phyloP scores from a whole-genome alignment of 2,329 filamentous ascomycete genomes.

The Colletotrichum tamarilloi region DNA sequence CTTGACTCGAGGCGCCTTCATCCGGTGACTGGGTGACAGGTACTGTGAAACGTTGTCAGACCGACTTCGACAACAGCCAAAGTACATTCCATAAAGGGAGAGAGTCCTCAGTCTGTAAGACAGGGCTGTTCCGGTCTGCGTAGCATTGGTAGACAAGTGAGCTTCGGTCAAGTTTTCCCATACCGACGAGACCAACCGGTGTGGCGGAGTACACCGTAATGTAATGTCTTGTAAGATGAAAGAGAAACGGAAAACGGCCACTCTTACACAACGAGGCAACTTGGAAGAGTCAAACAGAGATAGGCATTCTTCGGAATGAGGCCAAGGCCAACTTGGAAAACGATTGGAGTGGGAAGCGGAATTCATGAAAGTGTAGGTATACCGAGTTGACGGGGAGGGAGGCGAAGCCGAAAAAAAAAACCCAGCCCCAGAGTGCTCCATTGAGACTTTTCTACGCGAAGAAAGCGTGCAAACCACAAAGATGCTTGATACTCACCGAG shows the following conservation, averaged over 20 bases:
- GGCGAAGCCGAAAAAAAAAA: neutral
- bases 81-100: neutral
- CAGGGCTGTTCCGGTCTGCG: neutral
- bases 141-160: neutral
- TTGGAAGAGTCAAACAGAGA: neutral
- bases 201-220: neutral
- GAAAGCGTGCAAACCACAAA: neutral
- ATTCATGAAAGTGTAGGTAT: neutral
- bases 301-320: neutral
- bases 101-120: neutral
- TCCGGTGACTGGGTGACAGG: no score
- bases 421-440: neutral
- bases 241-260: neutral
- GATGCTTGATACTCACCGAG: neutral
- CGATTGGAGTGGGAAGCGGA: neutral
- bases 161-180: neutral
- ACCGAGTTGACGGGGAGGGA: neutral
- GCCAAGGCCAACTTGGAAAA: neutral
- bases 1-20: neutral
- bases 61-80: no score
- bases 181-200: neutral
- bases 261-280: neutral
- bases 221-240: neutral
- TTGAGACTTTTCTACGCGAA: neutral
- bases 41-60: no score